Evolutionary conservation across 129 eudicot species (phyloP).

Genomic region (Calendula officinalis): DNA sequence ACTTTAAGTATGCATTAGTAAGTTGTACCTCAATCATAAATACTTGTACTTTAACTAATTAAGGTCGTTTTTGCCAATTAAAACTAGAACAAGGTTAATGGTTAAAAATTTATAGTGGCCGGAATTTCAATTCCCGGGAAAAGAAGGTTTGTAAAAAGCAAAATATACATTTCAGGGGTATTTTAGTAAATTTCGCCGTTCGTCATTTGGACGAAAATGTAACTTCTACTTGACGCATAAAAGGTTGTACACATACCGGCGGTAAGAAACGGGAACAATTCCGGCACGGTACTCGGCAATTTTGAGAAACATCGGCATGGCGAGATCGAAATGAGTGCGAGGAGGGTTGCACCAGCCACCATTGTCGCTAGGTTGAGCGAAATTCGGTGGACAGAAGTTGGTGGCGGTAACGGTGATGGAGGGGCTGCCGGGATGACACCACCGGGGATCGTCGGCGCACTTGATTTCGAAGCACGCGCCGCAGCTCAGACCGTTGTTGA

Average conservation of each 20-base stretch:
- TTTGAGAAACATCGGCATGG: slow-evolving; percentile 92
- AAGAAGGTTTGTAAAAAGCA: slow-evolving; percentile 6
- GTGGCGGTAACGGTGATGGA: slow-evolving; percentile 79
- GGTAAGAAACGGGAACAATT: slow-evolving; percentile 79
- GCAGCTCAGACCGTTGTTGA: slow-evolving; percentile 86
- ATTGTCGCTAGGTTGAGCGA: slow-evolving; percentile 68
- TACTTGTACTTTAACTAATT: too few relatives aligned
- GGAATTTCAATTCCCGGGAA: slow-evolving; percentile 20
- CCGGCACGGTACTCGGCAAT: slow-evolving; percentile 93
- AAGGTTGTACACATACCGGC: slow-evolving; percentile 53
- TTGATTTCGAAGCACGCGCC: slow-evolving; percentile 87
- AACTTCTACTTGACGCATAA: neutral
- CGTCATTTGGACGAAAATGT: neutral
- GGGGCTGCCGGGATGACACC: slow-evolving; percentile 95
- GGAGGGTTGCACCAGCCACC: slow-evolving; percentile 99
- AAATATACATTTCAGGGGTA: slow-evolving; percentile 12
- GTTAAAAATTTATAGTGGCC: neutral
- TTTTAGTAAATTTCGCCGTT: too few relatives aligned
- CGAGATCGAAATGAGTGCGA: slow-evolving; percentile 81
- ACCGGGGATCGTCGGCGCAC: slow-evolving; percentile 65
- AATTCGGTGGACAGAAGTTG: slow-evolving; percentile 89
- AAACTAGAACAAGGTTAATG: neutral
- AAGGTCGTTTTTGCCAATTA: neutral
- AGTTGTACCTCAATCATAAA: too few relatives aligned
- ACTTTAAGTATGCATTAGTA: too few relatives aligned